Evolutionary conservation across 768 basidiomycete genomes (phyloP).

Genomic region (Psilocybe cubensis): DNA sequence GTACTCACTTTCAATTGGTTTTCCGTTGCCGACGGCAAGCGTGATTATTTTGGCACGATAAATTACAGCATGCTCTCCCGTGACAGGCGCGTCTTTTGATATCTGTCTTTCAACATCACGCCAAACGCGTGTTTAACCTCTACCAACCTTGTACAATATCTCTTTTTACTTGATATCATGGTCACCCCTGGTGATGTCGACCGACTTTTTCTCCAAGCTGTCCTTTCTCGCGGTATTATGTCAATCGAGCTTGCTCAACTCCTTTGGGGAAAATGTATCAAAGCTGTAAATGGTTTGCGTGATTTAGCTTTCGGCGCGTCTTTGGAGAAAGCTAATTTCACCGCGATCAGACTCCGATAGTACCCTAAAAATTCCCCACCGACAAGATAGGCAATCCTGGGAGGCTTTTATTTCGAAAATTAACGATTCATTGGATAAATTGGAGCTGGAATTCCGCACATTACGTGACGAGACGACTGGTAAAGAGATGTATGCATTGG

Average conservation of each 20-base stretch:
- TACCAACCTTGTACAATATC: neutral
- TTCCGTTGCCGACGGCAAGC: neutral
- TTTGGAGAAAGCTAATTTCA: conserved; percentile 13
- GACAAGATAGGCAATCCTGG: conserved; percentile 53
- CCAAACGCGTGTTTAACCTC: conserved; percentile 6
- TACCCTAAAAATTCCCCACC: conserved; percentile 46
- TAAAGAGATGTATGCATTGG: conserved; percentile 67
- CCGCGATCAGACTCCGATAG: conserved; percentile 52
- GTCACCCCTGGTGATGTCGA: conserved; percentile 62
- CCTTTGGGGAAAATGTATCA: conserved; percentile 70
- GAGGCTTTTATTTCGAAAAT: conserved; percentile 59
- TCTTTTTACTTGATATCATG: conserved; percentile 14
- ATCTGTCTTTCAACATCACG: too few relatives aligned
- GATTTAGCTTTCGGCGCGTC: neutral
- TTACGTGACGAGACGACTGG: conserved; percentile 68
- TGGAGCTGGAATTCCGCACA: conserved; percentile 75
- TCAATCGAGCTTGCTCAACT: conserved; percentile 65
- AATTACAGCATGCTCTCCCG: neutral
- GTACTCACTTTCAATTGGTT: neutral
- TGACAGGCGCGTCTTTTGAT: neutral
- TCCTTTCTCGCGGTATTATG: conserved; percentile 71
- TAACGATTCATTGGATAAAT: conserved; percentile 64
- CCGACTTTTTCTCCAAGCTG: conserved; percentile 78
- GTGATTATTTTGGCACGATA: neutral
- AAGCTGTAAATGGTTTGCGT: conserved; percentile 64